Evolutionary conservation across 768 basidiomycete genomes (phyloP), one percentile per base, ranked within the genome.

Genomic region (Coprinopsis cinerea): DNA sequence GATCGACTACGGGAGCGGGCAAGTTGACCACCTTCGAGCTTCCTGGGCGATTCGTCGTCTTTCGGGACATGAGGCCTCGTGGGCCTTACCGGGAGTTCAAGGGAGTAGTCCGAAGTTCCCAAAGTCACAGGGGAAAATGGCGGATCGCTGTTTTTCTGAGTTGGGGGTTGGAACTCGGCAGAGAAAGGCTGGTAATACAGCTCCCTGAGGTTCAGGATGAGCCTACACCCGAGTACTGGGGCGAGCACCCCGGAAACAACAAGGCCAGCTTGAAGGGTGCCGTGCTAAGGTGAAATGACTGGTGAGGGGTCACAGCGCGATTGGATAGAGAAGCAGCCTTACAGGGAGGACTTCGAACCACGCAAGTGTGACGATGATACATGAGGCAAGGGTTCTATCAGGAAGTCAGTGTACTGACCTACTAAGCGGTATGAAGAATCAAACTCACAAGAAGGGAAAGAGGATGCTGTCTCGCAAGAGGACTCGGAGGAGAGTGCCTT

Each of bases 401-500:
- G 18, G 20, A n/a, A 11, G 27, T 9, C 11, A 10, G 17, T 9
- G 17, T 6, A 9, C 10, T 9, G 11, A n/a, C n/a, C 11, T 9
- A 18, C 17, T 18, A 39, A 17, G 11, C 36, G 18, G 17, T 11
- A 10, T 1, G 28, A 45, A 27, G 44, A 45, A 13, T n/a, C n/a
- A 24, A 15, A 44, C 53, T 35, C 23, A 54, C 53, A 54, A 13
- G 23, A 54, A 49, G 2, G 53, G 53, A 39, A 46, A 54, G 13
- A 45, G 3, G 22, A 54, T 49, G 22, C 53, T 54, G 32, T 54
- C 53, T 17, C 53, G 28, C 15, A 54, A 14, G 11, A 54, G 44
- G 6, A 54, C 49, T n/a, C 39, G 26, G 14, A 49, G 20, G 10
- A 49, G 20, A 4, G 5, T 43, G 3, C 48, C 39, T 27, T 43